These are phyloP conservation scores for Xylariales sp. DNA, from an alignment of 2,329 filamentous ascomycete species.

Conservation along the genomic window DNA sequence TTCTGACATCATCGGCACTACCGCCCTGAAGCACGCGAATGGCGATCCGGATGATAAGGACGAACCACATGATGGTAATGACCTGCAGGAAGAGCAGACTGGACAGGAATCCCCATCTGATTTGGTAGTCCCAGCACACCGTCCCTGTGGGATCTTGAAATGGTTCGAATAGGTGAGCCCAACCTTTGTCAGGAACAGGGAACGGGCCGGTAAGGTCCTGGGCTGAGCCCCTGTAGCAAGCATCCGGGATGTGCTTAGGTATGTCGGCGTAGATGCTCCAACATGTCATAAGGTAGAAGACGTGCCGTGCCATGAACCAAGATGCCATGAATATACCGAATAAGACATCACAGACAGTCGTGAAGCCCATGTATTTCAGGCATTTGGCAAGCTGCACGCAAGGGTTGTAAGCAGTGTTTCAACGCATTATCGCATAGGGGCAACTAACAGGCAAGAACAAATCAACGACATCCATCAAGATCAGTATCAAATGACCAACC, in stretches of 20 bases:
- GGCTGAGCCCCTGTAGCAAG: constrained; percentile 64
- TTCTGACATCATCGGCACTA: constrained; percentile 78
- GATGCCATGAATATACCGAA: constrained; percentile 83
- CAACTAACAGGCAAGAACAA: constrained; percentile 73
- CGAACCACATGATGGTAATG: constrained; percentile 83
- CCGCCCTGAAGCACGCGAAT: constrained; percentile 72
- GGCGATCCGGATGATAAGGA: constrained; percentile 80
- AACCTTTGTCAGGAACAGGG: constrained; percentile 45
- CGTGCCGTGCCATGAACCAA: constrained; percentile 81
- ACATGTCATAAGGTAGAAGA: constrained; percentile 73
- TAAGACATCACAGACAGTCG: constrained; percentile 69
- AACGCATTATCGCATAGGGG: background rate
- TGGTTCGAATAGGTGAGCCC: constrained; percentile 65
- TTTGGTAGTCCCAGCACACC: constrained; percentile 72
- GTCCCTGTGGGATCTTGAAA: constrained; percentile 66
- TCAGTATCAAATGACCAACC: constrained; percentile 82
- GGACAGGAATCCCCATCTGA: constrained; percentile 73
- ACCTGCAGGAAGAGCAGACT: constrained; percentile 74
- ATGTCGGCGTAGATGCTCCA: constrained; percentile 74
- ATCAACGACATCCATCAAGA: constrained; percentile 92
- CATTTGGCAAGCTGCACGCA: constrained; percentile 79
- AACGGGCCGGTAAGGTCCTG: constrained; percentile 51
- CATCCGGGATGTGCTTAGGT: constrained; percentile 56
- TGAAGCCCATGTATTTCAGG: constrained; percentile 81
- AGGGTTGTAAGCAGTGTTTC: background rate